Base-by-base conservation (phyloP, 1,284 basidiomycete genomes). In the Ustilago lituana region DNA sequence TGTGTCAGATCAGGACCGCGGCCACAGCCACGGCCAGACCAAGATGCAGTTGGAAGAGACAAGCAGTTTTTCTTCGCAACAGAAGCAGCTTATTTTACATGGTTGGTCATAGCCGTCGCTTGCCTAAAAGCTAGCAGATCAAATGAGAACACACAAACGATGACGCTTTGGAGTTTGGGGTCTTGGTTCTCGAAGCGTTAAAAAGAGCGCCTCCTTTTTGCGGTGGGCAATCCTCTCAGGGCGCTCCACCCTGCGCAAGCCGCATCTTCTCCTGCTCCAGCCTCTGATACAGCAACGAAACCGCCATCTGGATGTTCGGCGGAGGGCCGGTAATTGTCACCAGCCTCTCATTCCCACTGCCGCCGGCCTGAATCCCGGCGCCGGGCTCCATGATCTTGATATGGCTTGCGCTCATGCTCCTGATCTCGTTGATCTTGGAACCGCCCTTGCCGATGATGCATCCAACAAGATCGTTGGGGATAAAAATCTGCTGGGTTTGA, bases 401-500 rank as follows among this genome's bases (percentile, higher is more conserved):
- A 78, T 95, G 91, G 82, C 93, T 94, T 19, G 89, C 91, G 81
- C 88, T 94, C 89, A 91, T 91, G 82, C 90, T 91, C 76, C 96
- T 87, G 74, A 99, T 97, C 85, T 99, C 96, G 81, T 98, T 98
- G 85, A 99, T 99, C 85, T 98, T 99, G 79, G 90, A 89, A 4
- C 96, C 96, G 22, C 93, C 95, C 83, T 98, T 98, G 49, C 96
- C 96, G 77, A 99, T 99, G 83, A 99, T 96, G 79, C 93, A 94
- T 14, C 94, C 96, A 17, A 99, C 96, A 14, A 98, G 87, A 75
- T 96, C 92, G 81, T 98, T 98, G 22, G 96, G 96, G 73, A 98
- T 97, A 83, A 92, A 99, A 72, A 99, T 97, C 83, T 98, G 94
- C 82, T 99, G 95, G 4, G 93, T 96, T 84, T 97, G 94, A 53